These are phyloP conservation scores for Babesia bovis DNA, from an alignment of 169 alveolate genomes.

Conservation along the genomic window DNA sequence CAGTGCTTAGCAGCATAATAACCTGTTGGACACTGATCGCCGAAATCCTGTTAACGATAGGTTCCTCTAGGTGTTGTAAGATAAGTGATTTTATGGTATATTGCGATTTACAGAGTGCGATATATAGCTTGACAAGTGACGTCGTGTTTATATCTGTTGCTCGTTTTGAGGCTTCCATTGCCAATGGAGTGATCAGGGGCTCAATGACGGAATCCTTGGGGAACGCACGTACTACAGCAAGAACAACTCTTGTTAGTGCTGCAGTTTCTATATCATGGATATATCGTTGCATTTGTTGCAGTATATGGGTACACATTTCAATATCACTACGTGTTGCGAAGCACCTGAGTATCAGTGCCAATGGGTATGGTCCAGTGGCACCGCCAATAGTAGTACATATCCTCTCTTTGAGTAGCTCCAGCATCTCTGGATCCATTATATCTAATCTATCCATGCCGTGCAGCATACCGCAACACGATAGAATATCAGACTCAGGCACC, in stretches of 20 bases:
- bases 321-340: too few species aligned
- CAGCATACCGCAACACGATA: slow-evolving; percentile 60
- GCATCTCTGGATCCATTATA: slow-evolving; percentile 25
- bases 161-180: slow-evolving; percentile 9
- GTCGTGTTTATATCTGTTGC: slow-evolving; percentile 35
- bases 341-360: slow-evolving; percentile 31
- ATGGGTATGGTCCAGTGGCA: slow-evolving; percentile 47
- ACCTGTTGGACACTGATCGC: slow-evolving; percentile 10
- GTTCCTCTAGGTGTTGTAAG: slow-evolving; percentile 1
- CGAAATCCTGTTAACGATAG: not conserved
- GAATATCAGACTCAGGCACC: slow-evolving; percentile 45
- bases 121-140: slow-evolving; percentile 34
- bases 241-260: too few species aligned
- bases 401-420: not conserved
- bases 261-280: too few species aligned
- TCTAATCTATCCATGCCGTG: slow-evolving; percentile 41
- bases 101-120: not conserved
- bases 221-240: too few species aligned
- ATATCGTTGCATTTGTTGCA: too few species aligned
- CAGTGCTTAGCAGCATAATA: slow-evolving; percentile 1
- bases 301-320: too few species aligned
- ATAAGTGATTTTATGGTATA: not conserved
- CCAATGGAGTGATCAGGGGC: slow-evolving; percentile 14
- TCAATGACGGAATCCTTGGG: not conserved
- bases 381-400: slow-evolving; percentile 12